Percentiles rank a stretch among this genome's conserved stretches.
These are phyloP conservation scores for Yarrowia sp. DNA, from an alignment of 805 yeast genomes.

Conservation along the genomic window DNA sequence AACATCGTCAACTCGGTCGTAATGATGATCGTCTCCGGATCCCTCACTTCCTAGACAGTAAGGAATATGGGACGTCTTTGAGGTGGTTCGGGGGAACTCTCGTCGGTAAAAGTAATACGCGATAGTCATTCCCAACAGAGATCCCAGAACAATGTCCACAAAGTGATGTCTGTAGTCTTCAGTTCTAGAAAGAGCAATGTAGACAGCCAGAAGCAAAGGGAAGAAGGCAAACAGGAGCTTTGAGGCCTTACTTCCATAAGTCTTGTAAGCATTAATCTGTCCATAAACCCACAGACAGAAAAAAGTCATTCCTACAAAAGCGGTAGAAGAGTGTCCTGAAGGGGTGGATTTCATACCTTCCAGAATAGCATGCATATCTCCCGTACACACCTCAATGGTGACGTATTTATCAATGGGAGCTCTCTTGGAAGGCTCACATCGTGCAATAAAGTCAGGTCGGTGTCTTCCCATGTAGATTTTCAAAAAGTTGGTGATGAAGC, in stretches of 20 bases:
- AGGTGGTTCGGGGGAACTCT: constrained; percentile 19
- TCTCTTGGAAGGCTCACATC: constrained; percentile 67
- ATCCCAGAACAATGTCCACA: constrained; percentile 75
- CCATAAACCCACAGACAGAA: constrained; percentile 50
- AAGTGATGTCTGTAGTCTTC: constrained; percentile 92
- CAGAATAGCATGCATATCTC: constrained; percentile 35
- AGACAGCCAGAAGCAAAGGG: constrained; percentile 58
- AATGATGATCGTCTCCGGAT: constrained; percentile 10
- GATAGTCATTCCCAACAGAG: constrained; percentile 58
- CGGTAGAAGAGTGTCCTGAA: constrained; percentile 54
- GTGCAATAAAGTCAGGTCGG: constrained; percentile 86
- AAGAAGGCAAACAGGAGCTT: constrained; percentile 18
- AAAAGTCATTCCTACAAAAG: constrained; percentile 52
- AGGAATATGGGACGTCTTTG: constrained; percentile 16
- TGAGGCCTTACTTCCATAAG: constrained; percentile 9
- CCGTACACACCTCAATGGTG: constrained; percentile 41
- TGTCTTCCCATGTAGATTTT: constrained; percentile 87
- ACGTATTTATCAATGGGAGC: constrained; percentile 48
- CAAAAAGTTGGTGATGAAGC: constrained; percentile 65
- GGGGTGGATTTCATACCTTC: constrained; percentile 61
- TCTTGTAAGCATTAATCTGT: constrained; percentile 36
- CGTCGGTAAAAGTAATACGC: constrained; percentile 55
- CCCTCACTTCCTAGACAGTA: constrained; percentile 22
- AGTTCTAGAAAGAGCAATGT: constrained; percentile 82
- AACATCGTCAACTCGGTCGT: constrained; percentile 23